These are phyloP conservation scores for Lizonia empirigonia DNA, from an alignment of 2,329 filamentous ascomycete genomes.

Conservation along the genomic window DNA sequence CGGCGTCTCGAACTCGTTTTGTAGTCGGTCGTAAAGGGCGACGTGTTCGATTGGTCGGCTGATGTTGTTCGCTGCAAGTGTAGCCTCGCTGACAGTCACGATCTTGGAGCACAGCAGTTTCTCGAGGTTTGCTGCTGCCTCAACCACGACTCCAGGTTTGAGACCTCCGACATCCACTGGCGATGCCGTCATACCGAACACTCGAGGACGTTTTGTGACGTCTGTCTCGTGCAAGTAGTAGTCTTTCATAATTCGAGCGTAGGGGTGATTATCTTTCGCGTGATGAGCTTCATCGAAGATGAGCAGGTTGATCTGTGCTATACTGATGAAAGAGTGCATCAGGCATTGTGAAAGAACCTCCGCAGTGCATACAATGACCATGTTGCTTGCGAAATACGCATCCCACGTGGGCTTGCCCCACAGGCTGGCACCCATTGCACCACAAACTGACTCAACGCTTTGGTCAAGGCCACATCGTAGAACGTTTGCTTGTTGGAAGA, in stretches of 20 bases:
- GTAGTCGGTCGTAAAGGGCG: constrained; percentile 61
- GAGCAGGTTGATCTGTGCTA: constrained; percentile 83
- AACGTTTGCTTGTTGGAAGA: constrained; percentile 86
- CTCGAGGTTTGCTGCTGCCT: constrained; percentile 76
- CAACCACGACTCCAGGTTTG: constrained; percentile 64
- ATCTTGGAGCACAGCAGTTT: constrained; percentile 79
- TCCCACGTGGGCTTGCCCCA: constrained; percentile 67
- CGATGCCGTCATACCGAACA: constrained; percentile 97
- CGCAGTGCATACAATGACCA: constrained; percentile 90
- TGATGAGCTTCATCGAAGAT: constrained; percentile 98
- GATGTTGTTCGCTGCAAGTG: constrained; percentile 63
- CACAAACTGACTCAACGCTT: constrained; percentile 74
- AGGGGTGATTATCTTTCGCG: constrained; percentile 90
- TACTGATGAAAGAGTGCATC: constrained; percentile 76
- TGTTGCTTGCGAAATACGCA: constrained; percentile 65
- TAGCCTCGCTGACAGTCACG: constrained; percentile 71
- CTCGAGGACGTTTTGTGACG: constrained; percentile 65
- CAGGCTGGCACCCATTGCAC: constrained; percentile 67
- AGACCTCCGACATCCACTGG: constrained; percentile 77
- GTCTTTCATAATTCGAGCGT: constrained; percentile 86
- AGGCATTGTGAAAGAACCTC: constrained; percentile 83
- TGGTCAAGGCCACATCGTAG: constrained; percentile 81
- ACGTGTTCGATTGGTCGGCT: constrained; percentile 65
- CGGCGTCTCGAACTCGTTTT: constrained; percentile 63
- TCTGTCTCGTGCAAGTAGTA: constrained; percentile 68